Percentiles rank a stretch among this genome's conserved stretches.
These are phyloP conservation scores for Petunia axillaris DNA, from an alignment of 257 asterid genomes.

Conservation along the genomic window DNA sequence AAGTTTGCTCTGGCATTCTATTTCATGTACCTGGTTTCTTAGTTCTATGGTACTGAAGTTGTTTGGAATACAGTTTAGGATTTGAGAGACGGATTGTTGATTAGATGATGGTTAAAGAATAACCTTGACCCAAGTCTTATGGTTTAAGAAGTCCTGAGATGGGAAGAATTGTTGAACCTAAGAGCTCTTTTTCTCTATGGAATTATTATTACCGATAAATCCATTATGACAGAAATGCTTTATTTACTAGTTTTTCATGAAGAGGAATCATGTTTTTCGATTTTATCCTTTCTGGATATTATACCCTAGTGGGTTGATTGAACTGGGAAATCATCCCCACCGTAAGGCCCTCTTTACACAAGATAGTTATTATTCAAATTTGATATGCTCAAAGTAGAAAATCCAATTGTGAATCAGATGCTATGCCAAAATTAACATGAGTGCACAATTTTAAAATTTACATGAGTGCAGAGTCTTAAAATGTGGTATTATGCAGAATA, in stretches of 20 bases:
- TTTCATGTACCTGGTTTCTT: not conserved
- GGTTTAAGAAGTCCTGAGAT: not conserved
- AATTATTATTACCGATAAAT: not conserved
- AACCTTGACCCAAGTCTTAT: not conserved
- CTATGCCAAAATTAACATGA: not conserved
- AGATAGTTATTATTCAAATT: not conserved
- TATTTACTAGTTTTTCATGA: too few species aligned
- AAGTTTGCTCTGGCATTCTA: not conserved
- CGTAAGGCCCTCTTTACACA: not conserved
- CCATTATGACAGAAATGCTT: not conserved
- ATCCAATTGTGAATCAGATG: not conserved
- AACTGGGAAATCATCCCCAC: not conserved
- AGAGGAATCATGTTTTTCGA: not conserved
- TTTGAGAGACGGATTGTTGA: not conserved
- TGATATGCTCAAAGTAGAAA: not conserved
- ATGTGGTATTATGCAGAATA: not conserved
- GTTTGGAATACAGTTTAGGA: not conserved
- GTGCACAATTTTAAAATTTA: not conserved
- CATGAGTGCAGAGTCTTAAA: not conserved
- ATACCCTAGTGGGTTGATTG: slow-evolving; percentile 1
- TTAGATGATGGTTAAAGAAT: not conserved
- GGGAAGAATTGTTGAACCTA: not conserved
- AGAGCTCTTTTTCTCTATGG: not conserved
- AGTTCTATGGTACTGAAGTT: not conserved
- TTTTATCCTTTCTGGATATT: not conserved